A percentile compares a stretch with the other conserved stretches of the same genome.
Conservation (phyloP, 129 eudicot genomes). For the Erigeron canadensis region DNA sequence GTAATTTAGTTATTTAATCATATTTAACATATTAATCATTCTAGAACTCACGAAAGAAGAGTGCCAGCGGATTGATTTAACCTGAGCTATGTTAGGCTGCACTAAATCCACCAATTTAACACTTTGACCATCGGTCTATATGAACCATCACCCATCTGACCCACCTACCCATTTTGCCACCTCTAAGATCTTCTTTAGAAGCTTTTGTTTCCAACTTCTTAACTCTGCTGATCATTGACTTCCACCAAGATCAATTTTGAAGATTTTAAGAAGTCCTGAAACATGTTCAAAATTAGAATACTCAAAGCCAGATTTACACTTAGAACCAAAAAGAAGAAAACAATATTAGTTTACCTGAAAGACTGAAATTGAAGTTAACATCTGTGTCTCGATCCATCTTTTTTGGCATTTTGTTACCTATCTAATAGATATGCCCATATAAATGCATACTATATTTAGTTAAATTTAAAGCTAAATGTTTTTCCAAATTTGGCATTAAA, state of each 20-base stretch:
- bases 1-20: neutral
- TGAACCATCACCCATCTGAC: neutral
- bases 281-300: constrained; percentile 27
- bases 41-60: too few relatives aligned
- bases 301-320: constrained; percentile 3
- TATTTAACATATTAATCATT: neutral
- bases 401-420: neutral
- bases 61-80: neutral
- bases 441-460: constrained; percentile 4
- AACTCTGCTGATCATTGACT: neutral
- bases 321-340: constrained; percentile 18
- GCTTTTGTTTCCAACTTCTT: neutral
- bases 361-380: constrained; percentile 17
- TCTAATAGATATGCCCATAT: neutral
- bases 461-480: neutral
- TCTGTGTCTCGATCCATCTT: constrained; percentile 8
- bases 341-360: constrained; percentile 15
- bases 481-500: neutral
- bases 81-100: neutral
- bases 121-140: neutral
- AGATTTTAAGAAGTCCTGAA: constrained; percentile 21
- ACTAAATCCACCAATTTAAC: too few relatives aligned
- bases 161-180: neutral
- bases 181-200: neutral
- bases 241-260: neutral